phyloP scores from a whole-genome alignment of 176 grass and related monocot species.

The Tillandsia leiboldiana region DNA sequence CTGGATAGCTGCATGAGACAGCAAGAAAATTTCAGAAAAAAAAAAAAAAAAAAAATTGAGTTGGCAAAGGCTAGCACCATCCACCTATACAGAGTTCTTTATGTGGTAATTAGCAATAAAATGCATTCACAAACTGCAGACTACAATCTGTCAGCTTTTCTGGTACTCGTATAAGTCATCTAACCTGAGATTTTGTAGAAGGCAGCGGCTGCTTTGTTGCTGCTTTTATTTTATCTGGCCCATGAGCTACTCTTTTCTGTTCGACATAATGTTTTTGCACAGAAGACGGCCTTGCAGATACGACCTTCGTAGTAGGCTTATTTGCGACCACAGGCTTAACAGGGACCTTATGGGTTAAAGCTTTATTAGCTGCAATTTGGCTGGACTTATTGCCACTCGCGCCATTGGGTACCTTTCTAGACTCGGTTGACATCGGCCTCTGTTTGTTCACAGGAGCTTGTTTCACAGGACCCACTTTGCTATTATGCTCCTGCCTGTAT shows the following conservation, averaged over 20 bases:
- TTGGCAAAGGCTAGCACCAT: background rate
- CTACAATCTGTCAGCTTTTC: background rate
- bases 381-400: slow-evolving; percentile 2
- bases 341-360: slow-evolving; percentile 12
- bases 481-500: slow-evolving; percentile 19
- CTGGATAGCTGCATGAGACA: slow-evolving; percentile 23
- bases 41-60: background rate
- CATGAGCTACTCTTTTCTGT: slow-evolving; percentile 25
- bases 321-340: slow-evolving; percentile 21
- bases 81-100: background rate
- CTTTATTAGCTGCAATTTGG: slow-evolving; percentile 18
- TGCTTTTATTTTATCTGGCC: slow-evolving; percentile 13
- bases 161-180: no score
- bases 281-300: slow-evolving; percentile 21
- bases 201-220: slow-evolving; percentile 16
- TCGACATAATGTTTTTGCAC: slow-evolving; percentile 19
- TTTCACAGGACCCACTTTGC: slow-evolving; percentile 15
- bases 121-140: background rate
- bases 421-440: slow-evolving; percentile 21
- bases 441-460: slow-evolving; percentile 5
- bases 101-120: background rate
- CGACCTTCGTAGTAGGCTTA: slow-evolving; percentile 45
- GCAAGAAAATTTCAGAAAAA: background rate
- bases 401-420: slow-evolving; percentile 6
- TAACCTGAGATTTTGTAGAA: slow-evolving; percentile 42